A percentile compares a stretch with the other conserved stretches of the same genome.
Conservation (phyloP, 805 yeast genomes). For the Barnettozyma californica region DNA sequence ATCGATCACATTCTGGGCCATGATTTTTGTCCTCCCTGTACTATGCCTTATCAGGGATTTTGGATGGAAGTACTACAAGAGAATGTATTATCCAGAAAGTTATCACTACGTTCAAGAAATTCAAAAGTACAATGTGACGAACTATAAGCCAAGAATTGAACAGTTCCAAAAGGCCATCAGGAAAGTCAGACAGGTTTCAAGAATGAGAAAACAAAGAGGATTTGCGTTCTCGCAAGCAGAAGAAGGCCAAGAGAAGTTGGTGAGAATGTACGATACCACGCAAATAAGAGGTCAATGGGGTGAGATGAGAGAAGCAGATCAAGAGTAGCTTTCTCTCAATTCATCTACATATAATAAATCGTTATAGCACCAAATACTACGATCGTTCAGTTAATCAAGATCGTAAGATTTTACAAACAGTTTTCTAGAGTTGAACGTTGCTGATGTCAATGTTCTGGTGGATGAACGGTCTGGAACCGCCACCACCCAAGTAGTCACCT, state of each 20-base stretch:
- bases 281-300: constrained; percentile 75
- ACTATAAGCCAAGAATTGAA: constrained; percentile 92
- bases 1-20: constrained; percentile 78
- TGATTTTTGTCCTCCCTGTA: constrained; percentile 65
- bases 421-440: constrained; percentile 2
- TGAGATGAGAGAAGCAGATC: constrained; percentile 42
- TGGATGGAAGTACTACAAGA: constrained; percentile 89
- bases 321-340: constrained; percentile 7
- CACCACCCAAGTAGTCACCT: constrained; percentile 88
- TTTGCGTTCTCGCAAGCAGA: constrained; percentile 97
- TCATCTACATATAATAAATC: neutral
- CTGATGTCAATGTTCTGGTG: constrained; percentile 55
- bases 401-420: neutral
- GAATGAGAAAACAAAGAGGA: constrained; percentile 98
- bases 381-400: neutral
- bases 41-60: constrained; percentile 83
- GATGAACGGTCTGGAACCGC: constrained; percentile 73
- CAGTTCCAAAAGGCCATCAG: constrained; percentile 96
- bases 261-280: constrained; percentile 93
- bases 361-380: neutral
- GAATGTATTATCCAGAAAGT: constrained; percentile 86
- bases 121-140: constrained; percentile 90
- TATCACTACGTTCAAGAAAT: constrained; percentile 96
- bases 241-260: constrained; percentile 87
- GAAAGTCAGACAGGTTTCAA: constrained; percentile 94